Base-by-base conservation (phyloP, 306 rosid genomes). In the Senna tora region DNA sequence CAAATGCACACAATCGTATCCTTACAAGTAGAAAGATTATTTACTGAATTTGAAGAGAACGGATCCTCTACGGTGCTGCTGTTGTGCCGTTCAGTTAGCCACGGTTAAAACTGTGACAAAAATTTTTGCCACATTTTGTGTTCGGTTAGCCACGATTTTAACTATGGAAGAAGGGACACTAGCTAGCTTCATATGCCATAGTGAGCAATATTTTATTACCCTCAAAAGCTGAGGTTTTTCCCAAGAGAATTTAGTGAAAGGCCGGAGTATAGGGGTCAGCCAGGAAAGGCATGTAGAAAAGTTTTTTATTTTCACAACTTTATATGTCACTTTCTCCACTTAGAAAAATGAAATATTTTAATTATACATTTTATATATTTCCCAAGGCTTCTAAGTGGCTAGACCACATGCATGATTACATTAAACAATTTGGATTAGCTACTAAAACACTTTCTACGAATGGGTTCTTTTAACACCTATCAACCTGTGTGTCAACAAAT, bases 281-380 rank as follows among this genome's bases (percentile, higher is more conserved):
- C 10, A 33, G 2, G 21, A 41, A 28, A 33, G 7, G 42, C 64
- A 58, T 36, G 20, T 55, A 53, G 28, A 41, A 36, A 65, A 60
- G 20, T 25, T 25, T 61, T 61, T 50, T 59, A 21, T 71, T 69
- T 32, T 67, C 47, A 79, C 65, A 65, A 71, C 79, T 70, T 72
- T 42, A 14, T 42, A 14, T 41, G 43, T 49, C 74, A 65, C 81
- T 72, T 72, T 61, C 77, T 71, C 79, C 76, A 83, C 81, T 7
- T 9, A 69, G 38, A 53, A 33, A 45, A 36, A 68, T 28, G 54
- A 58, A 36, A 20, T 38, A 45, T 19, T 19, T 46, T 9, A 10
- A 52, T 32, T 21, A 57, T 33, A 47, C 34, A 36, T 70, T 28
- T 12, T 55, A 9, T 28, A 11, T 59, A 51, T 77, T 73, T 73